A percentile compares a stretch with the other conserved stretches of the same genome.
Conservation (phyloP, 306 rosid species). For the Mimosa pudica region DNA sequence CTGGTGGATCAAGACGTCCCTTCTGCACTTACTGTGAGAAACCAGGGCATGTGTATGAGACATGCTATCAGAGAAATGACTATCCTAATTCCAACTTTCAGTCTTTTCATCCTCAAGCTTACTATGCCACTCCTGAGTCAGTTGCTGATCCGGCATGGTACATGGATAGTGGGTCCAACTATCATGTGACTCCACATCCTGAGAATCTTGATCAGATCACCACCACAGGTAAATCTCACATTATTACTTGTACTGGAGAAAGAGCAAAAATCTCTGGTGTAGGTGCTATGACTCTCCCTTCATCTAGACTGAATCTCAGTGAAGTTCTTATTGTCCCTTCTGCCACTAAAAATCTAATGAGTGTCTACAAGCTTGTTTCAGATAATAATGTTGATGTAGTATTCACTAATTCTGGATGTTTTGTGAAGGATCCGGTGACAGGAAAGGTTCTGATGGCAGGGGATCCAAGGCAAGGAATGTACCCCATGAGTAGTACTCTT, state of each 20-base stretch:
- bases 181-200: neutral
- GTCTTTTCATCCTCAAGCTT: neutral
- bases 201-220: fast-evolving
- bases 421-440: neutral
- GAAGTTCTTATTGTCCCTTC: neutral
- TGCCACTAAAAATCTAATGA: neutral
- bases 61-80: too few species aligned
- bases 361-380: neutral
- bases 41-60: too few species aligned
- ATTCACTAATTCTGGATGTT: neutral
- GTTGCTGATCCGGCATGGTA: neutral
- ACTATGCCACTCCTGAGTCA: neutral
- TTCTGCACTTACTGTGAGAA: too few species aligned
- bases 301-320: neutral
- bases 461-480: neutral
- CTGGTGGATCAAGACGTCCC: too few species aligned
- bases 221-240: neutral
- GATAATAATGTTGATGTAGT: neutral
- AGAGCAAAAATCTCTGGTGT: neutral
- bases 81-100: too few species aligned
- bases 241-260: neutral
- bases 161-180: neutral
- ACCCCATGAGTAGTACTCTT: neutral
- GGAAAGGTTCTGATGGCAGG: neutral
- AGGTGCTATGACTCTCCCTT: neutral